A percentile compares a stretch with the other conserved stretches of the same genome.
These are phyloP conservation scores for Monosporozyma aquatica DNA, from an alignment of 805 yeast genomes.

Conservation along the genomic window DNA sequence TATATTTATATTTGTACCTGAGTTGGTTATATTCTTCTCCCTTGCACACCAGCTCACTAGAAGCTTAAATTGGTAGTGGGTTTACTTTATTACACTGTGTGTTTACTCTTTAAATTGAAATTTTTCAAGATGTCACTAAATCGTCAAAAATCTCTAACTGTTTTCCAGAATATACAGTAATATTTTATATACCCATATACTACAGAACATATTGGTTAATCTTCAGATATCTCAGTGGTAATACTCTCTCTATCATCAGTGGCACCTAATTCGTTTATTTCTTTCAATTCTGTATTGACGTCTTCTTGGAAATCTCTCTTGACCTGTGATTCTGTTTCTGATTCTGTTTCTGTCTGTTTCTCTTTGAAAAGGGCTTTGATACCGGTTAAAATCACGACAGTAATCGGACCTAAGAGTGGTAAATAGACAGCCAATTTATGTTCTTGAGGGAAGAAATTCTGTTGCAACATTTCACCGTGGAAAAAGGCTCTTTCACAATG, in stretches of 20 bases:
- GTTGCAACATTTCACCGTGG: conserved; percentile 91
- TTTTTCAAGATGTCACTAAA: background rate
- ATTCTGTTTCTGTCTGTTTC: conserved; percentile 3
- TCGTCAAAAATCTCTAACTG: too few species aligned
- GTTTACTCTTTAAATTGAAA: background rate
- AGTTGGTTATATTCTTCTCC: too few species aligned
- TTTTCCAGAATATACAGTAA: background rate
- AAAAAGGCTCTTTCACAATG: conserved; percentile 66
- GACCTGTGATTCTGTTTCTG: background rate
- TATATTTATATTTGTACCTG: too few species aligned
- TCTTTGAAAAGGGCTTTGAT: conserved; percentile 39
- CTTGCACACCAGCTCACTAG: too few species aligned
- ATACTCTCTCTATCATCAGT: conserved; percentile 5
- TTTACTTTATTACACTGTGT: too few species aligned
- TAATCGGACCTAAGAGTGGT: conserved; percentile 82
- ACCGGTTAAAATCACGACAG: conserved; percentile 52
- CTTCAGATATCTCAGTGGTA: background rate
- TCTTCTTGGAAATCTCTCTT: background rate
- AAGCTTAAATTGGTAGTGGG: too few species aligned
- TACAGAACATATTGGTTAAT: background rate
- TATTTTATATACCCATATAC: background rate
- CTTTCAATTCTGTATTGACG: conserved; percentile 3
- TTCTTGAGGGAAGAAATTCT: conserved; percentile 89
- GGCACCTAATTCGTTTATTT: conserved; percentile 6
- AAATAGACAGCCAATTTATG: conserved; percentile 90